Percentiles rank a stretch among this genome's conserved stretches.
phyloP scores from a whole-genome alignment of 2,329 filamentous ascomycete species.

The Fusarium sp. region DNA sequence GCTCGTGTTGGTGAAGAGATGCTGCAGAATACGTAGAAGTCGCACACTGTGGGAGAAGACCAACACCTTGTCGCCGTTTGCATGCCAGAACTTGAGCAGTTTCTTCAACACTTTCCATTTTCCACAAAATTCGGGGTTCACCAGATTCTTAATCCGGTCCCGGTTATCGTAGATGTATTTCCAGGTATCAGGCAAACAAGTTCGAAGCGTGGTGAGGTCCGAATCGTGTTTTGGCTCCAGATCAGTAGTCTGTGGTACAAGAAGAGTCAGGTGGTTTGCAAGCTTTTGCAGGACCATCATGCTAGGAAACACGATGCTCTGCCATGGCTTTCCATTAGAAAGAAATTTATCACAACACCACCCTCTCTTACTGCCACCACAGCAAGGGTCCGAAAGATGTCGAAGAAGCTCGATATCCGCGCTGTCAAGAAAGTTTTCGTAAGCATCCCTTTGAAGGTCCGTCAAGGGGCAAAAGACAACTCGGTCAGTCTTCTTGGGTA shows the following conservation, averaged over 20 bases:
- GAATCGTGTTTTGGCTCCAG: conserved; percentile 78
- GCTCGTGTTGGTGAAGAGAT: conserved; percentile 86
- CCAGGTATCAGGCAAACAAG: conserved; percentile 81
- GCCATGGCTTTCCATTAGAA: conserved; percentile 74
- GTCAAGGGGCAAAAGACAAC: conserved; percentile 96
- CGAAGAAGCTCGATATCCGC: conserved; percentile 77
- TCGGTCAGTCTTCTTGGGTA: conserved; percentile 93
- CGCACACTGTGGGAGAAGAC: conserved; percentile 95
- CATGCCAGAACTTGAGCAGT: conserved; percentile 88
- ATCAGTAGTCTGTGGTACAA: conserved; percentile 77
- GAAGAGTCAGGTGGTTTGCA: conserved; percentile 89
- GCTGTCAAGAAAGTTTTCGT: conserved; percentile 80
- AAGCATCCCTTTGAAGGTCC: conserved; percentile 81
- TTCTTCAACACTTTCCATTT: conserved; percentile 95
- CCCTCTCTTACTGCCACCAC: conserved; percentile 72
- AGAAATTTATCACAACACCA: conserved; percentile 80
- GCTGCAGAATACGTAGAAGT: conserved; percentile 83
- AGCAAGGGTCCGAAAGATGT: conserved; percentile 73
- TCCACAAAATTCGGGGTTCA: conserved; percentile 91
- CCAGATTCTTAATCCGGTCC: conserved; percentile 82
- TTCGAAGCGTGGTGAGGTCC: conserved; percentile 78
- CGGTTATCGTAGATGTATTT: conserved; percentile 76
- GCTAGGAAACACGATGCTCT: conserved; percentile 83
- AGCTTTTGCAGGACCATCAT: conserved; percentile 88
- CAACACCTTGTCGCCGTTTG: conserved; percentile 90